phyloP scores from a whole-genome alignment of 768 basidiomycete genomes.

The Gymnopilus dilepis region DNA sequence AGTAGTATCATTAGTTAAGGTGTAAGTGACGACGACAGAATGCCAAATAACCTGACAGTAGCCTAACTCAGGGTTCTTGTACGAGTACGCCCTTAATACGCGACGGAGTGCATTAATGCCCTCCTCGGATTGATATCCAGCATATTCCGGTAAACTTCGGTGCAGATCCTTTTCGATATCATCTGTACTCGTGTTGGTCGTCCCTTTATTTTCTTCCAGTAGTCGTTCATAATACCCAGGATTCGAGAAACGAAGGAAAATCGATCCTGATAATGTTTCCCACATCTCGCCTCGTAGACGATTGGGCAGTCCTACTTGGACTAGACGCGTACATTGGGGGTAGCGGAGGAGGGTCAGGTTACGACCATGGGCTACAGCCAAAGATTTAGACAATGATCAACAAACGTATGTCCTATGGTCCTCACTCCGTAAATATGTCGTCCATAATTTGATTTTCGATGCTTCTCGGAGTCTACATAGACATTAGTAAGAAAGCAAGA shows the following conservation, averaged over 20 bases:
- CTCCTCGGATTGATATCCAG: conserved; percentile 90
- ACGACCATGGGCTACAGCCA: conserved; percentile 85
- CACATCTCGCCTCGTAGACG: conserved; percentile 95
- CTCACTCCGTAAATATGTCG: conserved; percentile 80
- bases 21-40: conserved; percentile 4
- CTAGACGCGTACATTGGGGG: conserved; percentile 94
- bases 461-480: conserved; percentile 76
- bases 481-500: conserved; percentile 14
- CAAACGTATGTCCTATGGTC: conserved; percentile 14
- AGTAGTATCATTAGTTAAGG: conserved; percentile 1
- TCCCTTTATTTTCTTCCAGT: conserved; percentile 76
- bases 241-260: conserved; percentile 87
- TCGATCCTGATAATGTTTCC: conserved; percentile 95
- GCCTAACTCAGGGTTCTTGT: conserved; percentile 92
- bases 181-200: conserved; percentile 87
- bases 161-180: conserved; percentile 99
- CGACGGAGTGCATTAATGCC: conserved; percentile 86
- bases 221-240: conserved; percentile 83
- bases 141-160: conserved; percentile 94
- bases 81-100: conserved; percentile 94
- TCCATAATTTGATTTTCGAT: conserved; percentile 96
- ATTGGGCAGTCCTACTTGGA: conserved; percentile 96
- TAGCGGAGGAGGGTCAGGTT: conserved; percentile 95
- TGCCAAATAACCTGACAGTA: conserved; percentile 78
- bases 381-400: neutral